Percentiles rank a stretch among this genome's conserved stretches.
Conservation (phyloP, 352 stramenopile genomes). For the Globisporangium heterothallicum region DNA sequence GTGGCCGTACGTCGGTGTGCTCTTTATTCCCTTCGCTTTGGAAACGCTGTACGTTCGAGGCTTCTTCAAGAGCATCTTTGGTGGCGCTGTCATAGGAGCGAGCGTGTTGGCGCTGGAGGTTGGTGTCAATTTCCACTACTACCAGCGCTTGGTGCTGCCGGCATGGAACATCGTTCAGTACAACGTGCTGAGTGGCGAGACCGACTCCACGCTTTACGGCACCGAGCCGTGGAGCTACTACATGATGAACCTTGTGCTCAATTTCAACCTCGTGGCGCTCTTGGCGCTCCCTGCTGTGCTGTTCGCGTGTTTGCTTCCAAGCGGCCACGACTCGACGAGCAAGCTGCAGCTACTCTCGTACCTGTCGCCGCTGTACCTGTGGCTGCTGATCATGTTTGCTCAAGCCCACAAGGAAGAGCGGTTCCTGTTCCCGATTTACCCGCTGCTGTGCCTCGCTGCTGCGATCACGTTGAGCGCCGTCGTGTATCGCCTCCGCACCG, state of each 20-base stretch:
- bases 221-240: slow-evolving; percentile 95
- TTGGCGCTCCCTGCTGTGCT: slow-evolving; percentile 50
- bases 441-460: slow-evolving; percentile 80
- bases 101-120: slow-evolving; percentile 77
- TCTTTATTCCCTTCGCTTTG: slow-evolving; percentile 94
- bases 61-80: slow-evolving; percentile 43
- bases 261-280: slow-evolving; percentile 90
- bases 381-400: slow-evolving; percentile 90
- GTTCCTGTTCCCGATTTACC: slow-evolving; percentile 96
- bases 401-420: slow-evolving; percentile 98
- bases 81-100: slow-evolving; percentile 54
- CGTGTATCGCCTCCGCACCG: slow-evolving; percentile 24
- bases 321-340: slow-evolving; percentile 24
- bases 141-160: slow-evolving; percentile 70
- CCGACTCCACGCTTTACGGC: slow-evolving; percentile 97
- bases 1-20: slow-evolving; percentile 96
- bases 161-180: slow-evolving; percentile 95
- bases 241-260: slow-evolving; percentile 93
- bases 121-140: slow-evolving; percentile 77
- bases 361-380: slow-evolving; percentile 80
- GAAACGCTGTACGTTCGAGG: slow-evolving; percentile 58
- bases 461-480: slow-evolving; percentile 65
- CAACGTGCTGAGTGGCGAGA: slow-evolving; percentile 88
- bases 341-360: slow-evolving; percentile 33
- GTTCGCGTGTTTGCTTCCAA: slow-evolving; percentile 30